Evolutionary conservation across 371 early-diverging fungal genomes (phyloP).

Genomic region (Dichotomocladium elegans): DNA sequence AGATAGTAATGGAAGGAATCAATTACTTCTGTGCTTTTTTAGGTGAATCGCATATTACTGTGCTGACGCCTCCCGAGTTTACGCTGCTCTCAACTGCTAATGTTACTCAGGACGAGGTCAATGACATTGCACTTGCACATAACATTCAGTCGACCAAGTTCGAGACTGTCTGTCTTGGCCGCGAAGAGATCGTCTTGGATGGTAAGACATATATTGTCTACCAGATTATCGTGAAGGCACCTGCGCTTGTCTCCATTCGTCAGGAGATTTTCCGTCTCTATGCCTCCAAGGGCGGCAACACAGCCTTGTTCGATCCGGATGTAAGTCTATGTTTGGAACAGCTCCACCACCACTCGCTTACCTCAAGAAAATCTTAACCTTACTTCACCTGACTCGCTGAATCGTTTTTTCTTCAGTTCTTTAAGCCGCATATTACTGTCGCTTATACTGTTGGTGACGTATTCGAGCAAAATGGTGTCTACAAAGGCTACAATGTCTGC

Average conservation of each 20-base stretch:
- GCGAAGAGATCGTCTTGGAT: conserved; percentile 40
- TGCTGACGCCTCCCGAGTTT: conserved; percentile 75
- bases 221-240: conserved; percentile 35
- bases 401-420: conserved; percentile 29
- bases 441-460: conserved; percentile 66
- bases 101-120: conserved; percentile 71
- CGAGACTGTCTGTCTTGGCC: conserved; percentile 61
- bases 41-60: conserved; percentile 78
- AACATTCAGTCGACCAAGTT: conserved; percentile 59
- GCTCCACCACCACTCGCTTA: too few species aligned
- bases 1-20: not conserved
- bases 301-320: conserved; percentile 52
- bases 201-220: conserved; percentile 28
- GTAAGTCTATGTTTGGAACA: conserved; percentile 29
- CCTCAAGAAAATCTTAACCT: too few species aligned
- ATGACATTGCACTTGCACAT: conserved; percentile 49
- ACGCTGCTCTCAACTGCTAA: conserved; percentile 51
- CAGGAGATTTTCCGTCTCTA: conserved; percentile 48
- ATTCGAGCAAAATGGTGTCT: conserved; percentile 66
- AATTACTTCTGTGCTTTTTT: not conserved
- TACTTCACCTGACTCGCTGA: not conserved
- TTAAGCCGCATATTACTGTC: conserved; percentile 72
- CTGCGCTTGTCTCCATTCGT: conserved; percentile 44
- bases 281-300: conserved; percentile 52
- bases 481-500: conserved; percentile 72